A percentile compares a stretch with the other conserved stretches of the same genome.
These are phyloP conservation scores for Tricholoma flavovirens DNA, from an alignment of 768 basidiomycete species.

Conservation along the genomic window DNA sequence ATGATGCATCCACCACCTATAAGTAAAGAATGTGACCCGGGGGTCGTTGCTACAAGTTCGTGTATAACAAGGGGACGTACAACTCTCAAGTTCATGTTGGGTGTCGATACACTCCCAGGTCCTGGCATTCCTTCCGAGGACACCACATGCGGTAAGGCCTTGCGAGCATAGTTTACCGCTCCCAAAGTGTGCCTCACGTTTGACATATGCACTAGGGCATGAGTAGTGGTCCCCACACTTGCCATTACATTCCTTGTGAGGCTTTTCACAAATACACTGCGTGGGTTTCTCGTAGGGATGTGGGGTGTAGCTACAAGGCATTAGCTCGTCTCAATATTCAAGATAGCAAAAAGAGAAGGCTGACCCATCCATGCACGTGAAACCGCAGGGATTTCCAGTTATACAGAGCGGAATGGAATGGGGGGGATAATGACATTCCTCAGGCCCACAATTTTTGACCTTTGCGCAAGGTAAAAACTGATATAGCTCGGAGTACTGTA, in stretches of 20 bases:
- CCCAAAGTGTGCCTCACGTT: slow-evolving; percentile 23
- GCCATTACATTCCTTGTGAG: slow-evolving; percentile 44
- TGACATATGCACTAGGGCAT: slow-evolving; percentile 29
- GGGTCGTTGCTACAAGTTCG: not conserved
- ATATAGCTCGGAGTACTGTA: not conserved
- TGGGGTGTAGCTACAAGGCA: slow-evolving; percentile 17
- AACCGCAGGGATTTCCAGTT: slow-evolving; percentile 34
- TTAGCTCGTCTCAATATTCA: slow-evolving; percentile 2
- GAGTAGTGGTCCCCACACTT: slow-evolving; percentile 32
- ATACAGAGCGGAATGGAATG: slow-evolving; percentile 34
- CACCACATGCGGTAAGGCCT: slow-evolving; percentile 38
- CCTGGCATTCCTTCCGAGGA: slow-evolving; percentile 30
- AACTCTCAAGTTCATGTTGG: slow-evolving; percentile 44
- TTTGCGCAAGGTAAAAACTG: slow-evolving; percentile 5
- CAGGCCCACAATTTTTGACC: slow-evolving; percentile 18
- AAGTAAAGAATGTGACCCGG: slow-evolving; percentile 1
- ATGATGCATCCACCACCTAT: slow-evolving; percentile 45
- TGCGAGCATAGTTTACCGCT: slow-evolving; percentile 28
- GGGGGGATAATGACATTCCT: slow-evolving; percentile 35
- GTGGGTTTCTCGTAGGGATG: slow-evolving; percentile 29
- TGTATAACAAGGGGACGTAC: slow-evolving; percentile 26
- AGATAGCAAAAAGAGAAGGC: slow-evolving; percentile 1
- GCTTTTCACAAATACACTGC: slow-evolving; percentile 36
- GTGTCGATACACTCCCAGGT: slow-evolving; percentile 49
- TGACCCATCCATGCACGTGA: slow-evolving; percentile 41